A percentile compares a stretch with the other conserved stretches of the same genome.
Conservation (phyloP, 495 filamentous ascomycete species). For the Aspergillus hancockii region DNA sequence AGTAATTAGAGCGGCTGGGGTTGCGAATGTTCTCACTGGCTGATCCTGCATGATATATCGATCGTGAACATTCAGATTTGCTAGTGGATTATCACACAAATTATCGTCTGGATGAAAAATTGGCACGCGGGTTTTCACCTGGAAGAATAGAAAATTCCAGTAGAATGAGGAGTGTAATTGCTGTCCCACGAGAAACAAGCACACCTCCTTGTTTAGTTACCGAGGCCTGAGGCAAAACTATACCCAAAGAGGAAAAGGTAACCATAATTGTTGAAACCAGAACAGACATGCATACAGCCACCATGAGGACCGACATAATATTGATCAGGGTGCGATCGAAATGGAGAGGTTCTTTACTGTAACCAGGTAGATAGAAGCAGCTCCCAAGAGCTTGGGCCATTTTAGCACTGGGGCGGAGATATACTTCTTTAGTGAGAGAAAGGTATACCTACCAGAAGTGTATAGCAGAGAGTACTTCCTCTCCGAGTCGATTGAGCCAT, state of each 20-base stretch:
- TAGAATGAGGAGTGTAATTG: slow-evolving; percentile 60
- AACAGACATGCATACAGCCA: slow-evolving; percentile 22
- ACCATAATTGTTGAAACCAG: slow-evolving; percentile 29
- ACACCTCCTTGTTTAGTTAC: slow-evolving; percentile 40
- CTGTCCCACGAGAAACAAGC: slow-evolving; percentile 16
- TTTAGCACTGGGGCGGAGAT: background rate
- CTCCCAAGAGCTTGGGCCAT: slow-evolving; percentile 22
- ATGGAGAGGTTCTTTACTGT: slow-evolving; percentile 21
- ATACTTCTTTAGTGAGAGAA: background rate
- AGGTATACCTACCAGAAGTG: slow-evolving; percentile 20
- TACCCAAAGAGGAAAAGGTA: slow-evolving; percentile 20
- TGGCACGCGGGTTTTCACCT: slow-evolving; percentile 26
- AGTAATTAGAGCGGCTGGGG: slow-evolving; percentile 12
- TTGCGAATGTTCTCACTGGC: background rate
- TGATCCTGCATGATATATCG: background rate
- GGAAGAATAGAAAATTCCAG: slow-evolving; percentile 69
- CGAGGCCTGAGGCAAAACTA: slow-evolving; percentile 1
- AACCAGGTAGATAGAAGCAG: slow-evolving; percentile 23
- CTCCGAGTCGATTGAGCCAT: slow-evolving; percentile 23
- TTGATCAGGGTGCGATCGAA: slow-evolving; percentile 27
- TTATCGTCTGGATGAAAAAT: slow-evolving; percentile 15
- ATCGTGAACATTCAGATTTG: background rate
- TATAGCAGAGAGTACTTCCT: slow-evolving; percentile 26
- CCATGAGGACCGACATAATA: slow-evolving; percentile 30
- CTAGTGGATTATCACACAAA: background rate